Evolutionary conservation across 2,329 filamentous ascomycete species (phyloP), one percentile per base, ranked within the genome.

Genomic region (Cordyceps fumosorosea): DNA sequence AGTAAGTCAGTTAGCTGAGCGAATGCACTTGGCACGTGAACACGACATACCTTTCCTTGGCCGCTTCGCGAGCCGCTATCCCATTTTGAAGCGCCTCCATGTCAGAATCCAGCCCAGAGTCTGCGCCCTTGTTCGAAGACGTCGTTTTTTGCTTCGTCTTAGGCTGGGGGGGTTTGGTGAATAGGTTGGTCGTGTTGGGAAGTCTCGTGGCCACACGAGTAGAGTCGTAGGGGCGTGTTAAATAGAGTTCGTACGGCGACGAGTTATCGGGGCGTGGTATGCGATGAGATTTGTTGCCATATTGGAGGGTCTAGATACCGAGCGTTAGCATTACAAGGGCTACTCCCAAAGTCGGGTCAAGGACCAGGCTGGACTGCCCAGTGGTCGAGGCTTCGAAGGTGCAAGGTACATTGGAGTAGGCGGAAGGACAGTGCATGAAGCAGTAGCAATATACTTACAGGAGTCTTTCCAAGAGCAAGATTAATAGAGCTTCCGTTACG

Each of bases 401-500:
- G 20, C 22, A 3, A 10, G 45, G 45, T 3, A 12, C 2, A 22
- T 22, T 2, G 1, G 22, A 16, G 6, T 24, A 8, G 45, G 11
- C 22, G 42, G 55, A 26, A n/a, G n/a, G 12, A n/a, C 10, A n/a
- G 12, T 34, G 20, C 8, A 34, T 22, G 42, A 5, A 18, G 42
- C 45, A 47, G 47, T 8, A n/a, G 3, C 37, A 16, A 26, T n/a
- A 48, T 60, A 79, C 85, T 79, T 83, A 88, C 85, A 44, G 85
- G 85, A 67, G 74, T 78, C 68, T 76, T 77, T 47, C 85, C 85
- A 64, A 88, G 72, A 5, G 81, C 79, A 67, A 88, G 75, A 68
- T 84, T 77, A 59, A 88, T 78, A 52, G 80, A 76, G 61, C 83
- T 78, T 56, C 83, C 84, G 75, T 80, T 78, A 68, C 81, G 81